phyloP scores from a whole-genome alignment of 345 rosid genomes.

The rapeseed (Brassica napus) region DNA sequence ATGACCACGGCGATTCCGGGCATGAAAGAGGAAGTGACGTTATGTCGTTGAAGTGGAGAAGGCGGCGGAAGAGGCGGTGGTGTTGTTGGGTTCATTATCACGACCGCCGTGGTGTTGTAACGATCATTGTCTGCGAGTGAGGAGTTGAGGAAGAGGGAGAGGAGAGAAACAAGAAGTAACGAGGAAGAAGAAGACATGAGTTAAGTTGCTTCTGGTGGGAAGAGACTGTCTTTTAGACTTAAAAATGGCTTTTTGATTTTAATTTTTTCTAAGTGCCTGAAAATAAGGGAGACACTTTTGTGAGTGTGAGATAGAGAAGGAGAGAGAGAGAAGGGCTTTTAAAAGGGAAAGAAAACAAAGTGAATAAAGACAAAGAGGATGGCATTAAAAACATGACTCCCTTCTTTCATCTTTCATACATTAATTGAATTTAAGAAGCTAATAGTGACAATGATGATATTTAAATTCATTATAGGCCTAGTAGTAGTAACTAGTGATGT shows the following conservation, averaged over 20 bases:
- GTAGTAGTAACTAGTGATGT: slow-evolving; percentile 23
- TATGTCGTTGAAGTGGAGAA: slow-evolving; percentile 24
- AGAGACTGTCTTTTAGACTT: slow-evolving; percentile 28
- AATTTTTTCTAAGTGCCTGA: slow-evolving; percentile 29
- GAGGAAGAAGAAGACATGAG: slow-evolving; percentile 35
- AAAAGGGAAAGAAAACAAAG: slow-evolving; percentile 38
- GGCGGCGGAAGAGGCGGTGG: slow-evolving; percentile 31
- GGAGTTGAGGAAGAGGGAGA: slow-evolving; percentile 19
- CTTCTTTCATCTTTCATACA: slow-evolving; percentile 18
- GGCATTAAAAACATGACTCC: slow-evolving; percentile 41
- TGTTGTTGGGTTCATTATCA: not conserved
- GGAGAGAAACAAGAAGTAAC: slow-evolving; percentile 7
- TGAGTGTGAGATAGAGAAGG: slow-evolving; percentile 19
- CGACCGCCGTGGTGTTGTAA: slow-evolving; percentile 20
- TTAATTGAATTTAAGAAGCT: slow-evolving; percentile 19
- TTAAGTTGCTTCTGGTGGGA: slow-evolving; percentile 11
- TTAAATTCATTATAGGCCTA: slow-evolving; percentile 12
- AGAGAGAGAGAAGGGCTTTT: slow-evolving; percentile 1
- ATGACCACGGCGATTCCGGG: slow-evolving; percentile 65
- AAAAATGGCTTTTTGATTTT: not conserved
- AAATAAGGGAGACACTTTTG: slow-evolving; percentile 37
- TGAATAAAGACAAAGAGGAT: slow-evolving; percentile 40
- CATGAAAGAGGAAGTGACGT: slow-evolving; percentile 46
- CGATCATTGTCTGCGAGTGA: slow-evolving; percentile 26
- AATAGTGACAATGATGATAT: slow-evolving; percentile 28